Evolutionary conservation across 257 asterid genomes (phyloP), one percentile per base, ranked within the genome.

Genomic region (Orobanche coerulescens): DNA sequence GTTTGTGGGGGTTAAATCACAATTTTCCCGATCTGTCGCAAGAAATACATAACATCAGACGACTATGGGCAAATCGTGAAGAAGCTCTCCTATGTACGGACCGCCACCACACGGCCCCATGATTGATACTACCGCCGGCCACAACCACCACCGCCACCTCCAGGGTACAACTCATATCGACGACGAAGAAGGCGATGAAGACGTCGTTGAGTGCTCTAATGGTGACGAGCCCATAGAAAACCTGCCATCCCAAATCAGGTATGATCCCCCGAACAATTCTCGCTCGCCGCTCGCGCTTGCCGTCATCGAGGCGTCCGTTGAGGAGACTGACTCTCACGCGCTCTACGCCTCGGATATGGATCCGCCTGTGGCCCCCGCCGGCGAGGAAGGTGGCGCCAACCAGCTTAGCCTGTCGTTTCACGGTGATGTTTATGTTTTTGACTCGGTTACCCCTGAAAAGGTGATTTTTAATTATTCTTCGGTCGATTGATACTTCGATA

Each of bases 401-500:
- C 99, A 89, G 87, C 97, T 89, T 25, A 86, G 95, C 70, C 82
- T 93, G 56, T 86, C 99, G 65, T 93, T 93, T 75, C 99, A 84
- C 82, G 99, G 96, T 5, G 94, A 93, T 71, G 95, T 93, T 61
- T 93, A 76, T 43, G 99, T 89, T 43, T 93, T 86, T 75, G 97
- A 86, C 81, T 77, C 95, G 1, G 97, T 89, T 73, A 81, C 95
- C 12, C 96, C 94, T 19, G 99, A 89, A 59, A 93, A 89, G 96
- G 99, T 85, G 39, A 7, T 22, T 33, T 33, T 24, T 26, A n/a
- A 14, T 11, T 28, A 20, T 37, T 42, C 15, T 30, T 64, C 22
- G 25, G 39, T 42, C 43, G 4, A 50, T 13, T 25, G 18, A 39
- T 24, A 19, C 19, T 34, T 44, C 9, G 39, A 55, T 44, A 42